Conservation (phyloP, 768 basidiomycete genomes). For the Mrakia hoshinonis region DNA sequence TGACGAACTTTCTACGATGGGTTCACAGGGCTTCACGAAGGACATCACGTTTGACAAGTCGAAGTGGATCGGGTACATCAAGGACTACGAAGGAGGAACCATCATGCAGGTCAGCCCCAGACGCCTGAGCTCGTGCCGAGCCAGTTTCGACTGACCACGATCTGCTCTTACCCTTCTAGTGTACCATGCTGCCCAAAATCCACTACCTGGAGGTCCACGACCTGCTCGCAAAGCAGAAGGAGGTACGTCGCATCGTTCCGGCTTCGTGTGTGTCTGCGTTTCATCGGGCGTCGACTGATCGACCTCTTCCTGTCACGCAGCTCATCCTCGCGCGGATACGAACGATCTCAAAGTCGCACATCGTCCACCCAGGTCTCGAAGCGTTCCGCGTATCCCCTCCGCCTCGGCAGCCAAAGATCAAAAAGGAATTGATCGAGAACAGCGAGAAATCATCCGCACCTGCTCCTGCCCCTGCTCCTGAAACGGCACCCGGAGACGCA, state of each 20-base stretch:
- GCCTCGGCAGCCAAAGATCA: neutral
- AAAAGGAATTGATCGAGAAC: neutral
- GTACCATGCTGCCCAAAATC: constrained; percentile 84
- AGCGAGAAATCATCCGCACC: neutral
- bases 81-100: constrained; percentile 97
- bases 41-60: constrained; percentile 86
- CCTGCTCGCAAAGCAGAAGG: constrained; percentile 70
- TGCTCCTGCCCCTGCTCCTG: neutral
- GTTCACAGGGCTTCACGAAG: constrained; percentile 70
- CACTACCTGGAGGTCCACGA: constrained; percentile 75
- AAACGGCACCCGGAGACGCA: neutral
- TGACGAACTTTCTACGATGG: neutral
- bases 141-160: neutral
- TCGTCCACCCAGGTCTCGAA: constrained; percentile 69
- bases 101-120: constrained; percentile 66
- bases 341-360: constrained; percentile 72
- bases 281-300: neutral
- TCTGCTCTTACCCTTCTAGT: constrained; percentile 40
- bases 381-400: constrained; percentile 46
- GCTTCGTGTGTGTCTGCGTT: neutral
- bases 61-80: constrained; percentile 98
- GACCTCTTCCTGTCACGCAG: constrained; percentile 30
- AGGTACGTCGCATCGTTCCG: constrained; percentile 41
- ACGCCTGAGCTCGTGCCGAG: neutral
- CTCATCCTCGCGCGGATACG: constrained; percentile 83